phyloP scores from a whole-genome alignment of 768 basidiomycete species.

The Naganishia kalamii region DNA sequence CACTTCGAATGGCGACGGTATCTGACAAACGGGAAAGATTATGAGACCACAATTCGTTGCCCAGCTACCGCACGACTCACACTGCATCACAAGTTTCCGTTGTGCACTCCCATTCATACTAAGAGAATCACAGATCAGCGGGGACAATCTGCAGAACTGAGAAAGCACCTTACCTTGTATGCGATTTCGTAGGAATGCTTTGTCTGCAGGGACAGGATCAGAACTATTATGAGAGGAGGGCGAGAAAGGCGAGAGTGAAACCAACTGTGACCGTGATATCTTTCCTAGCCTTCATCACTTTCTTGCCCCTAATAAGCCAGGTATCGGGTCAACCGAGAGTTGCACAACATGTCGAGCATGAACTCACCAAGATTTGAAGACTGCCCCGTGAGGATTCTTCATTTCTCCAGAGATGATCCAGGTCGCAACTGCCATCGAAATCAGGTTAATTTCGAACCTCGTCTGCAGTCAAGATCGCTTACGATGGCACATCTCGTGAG shows the following conservation, averaged over 20 bases:
- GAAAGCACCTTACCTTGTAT: slow-evolving; percentile 36
- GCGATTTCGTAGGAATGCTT: slow-evolving; percentile 49
- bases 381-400: slow-evolving; percentile 65
- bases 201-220: slow-evolving; percentile 33
- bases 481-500: slow-evolving; percentile 85
- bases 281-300: slow-evolving; percentile 62
- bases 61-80: slow-evolving; percentile 28
- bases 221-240: background rate
- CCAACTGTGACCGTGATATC: slow-evolving; percentile 63
- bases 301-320: slow-evolving; percentile 55
- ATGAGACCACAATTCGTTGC: background rate
- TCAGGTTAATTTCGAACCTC: background rate
- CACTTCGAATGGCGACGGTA: slow-evolving; percentile 45
- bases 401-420: slow-evolving; percentile 71
- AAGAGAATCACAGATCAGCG: background rate
- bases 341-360: background rate
- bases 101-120: slow-evolving; percentile 38
- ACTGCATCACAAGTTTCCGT: slow-evolving; percentile 40
- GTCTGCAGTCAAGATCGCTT: background rate
- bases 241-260: background rate
- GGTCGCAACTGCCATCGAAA: slow-evolving; percentile 53
- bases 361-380: slow-evolving; percentile 66
- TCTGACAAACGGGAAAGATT: slow-evolving; percentile 12
- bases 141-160: background rate
- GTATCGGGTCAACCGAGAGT: slow-evolving; percentile 8